phyloP scores from a whole-genome alignment of 202 grass and related monocot genomes.

The Carex arenaria region DNA sequence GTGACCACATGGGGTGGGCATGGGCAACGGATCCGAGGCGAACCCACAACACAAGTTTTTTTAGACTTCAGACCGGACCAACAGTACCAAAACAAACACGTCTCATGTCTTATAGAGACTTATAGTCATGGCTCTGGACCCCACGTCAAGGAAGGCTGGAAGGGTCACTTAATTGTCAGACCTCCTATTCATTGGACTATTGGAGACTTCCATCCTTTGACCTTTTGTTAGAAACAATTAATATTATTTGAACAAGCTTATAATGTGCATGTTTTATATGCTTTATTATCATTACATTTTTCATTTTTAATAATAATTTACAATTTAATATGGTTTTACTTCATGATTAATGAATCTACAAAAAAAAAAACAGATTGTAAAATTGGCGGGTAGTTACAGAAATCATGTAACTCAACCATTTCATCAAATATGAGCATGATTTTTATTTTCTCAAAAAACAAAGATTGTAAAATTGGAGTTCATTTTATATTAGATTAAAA shows the following conservation, averaged over 20 bases:
- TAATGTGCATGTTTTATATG: not conserved
- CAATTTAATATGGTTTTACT: too few species aligned
- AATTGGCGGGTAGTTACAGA: too few species aligned
- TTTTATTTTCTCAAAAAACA: too few species aligned
- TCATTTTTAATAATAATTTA: too few species aligned
- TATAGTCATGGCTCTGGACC: not conserved
- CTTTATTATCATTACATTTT: not conserved
- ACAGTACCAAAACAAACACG: not conserved
- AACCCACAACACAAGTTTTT: not conserved
- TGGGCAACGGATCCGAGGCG: constrained; percentile 15
- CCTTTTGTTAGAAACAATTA: not conserved
- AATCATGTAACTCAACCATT: too few species aligned
- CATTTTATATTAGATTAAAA: too few species aligned
- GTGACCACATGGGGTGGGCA: constrained; percentile 12
- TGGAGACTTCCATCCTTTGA: not conserved
- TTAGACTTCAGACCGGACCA: not conserved
- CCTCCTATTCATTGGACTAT: not conserved
- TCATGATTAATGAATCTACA: too few species aligned
- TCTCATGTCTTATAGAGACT: too few species aligned
- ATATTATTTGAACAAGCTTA: not conserved
- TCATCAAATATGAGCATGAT: too few species aligned
- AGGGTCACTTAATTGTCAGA: not conserved
- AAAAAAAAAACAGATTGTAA: too few species aligned
- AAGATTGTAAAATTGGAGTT: too few species aligned
- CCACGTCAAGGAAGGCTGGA: not conserved